phyloP scores from a whole-genome alignment of 352 stramenopile genomes.

The Globisporangium irregulare region DNA sequence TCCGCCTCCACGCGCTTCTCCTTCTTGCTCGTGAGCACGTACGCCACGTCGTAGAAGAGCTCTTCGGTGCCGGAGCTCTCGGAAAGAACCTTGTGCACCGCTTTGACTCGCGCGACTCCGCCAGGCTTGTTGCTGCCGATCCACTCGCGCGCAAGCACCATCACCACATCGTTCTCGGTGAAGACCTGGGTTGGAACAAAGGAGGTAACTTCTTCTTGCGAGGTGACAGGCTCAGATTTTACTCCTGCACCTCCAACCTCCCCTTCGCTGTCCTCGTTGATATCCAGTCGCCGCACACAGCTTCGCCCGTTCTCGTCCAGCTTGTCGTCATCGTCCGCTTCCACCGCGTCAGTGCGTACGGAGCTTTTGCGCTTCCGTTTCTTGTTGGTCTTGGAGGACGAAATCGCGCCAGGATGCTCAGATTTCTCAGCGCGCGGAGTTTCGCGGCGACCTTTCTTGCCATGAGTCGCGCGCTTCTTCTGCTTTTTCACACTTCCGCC shows the following conservation, averaged over 20 bases:
- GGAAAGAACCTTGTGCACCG: conserved; percentile 31
- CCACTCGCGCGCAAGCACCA: conserved; percentile 54
- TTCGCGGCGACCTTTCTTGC: conserved; percentile 29
- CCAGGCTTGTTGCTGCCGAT: conserved; percentile 67
- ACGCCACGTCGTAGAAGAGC: conserved; percentile 63
- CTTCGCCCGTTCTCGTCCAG: conserved; percentile 11
- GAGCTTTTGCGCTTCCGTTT: conserved; percentile 50
- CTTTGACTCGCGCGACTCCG: conserved; percentile 56
- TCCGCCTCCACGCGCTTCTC: conserved; percentile 60
- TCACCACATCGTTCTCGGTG: conserved; percentile 47
- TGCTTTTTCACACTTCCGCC: conserved; percentile 10
- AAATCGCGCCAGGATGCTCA: conserved; percentile 22
- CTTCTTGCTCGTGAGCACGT: conserved; percentile 49
- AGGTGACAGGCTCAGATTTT: conserved; percentile 18
- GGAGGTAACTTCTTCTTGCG: not conserved
- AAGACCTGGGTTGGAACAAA: conserved; percentile 28
- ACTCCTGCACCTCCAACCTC: conserved; percentile 10
- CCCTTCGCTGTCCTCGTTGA: conserved; percentile 44
- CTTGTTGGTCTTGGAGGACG: conserved; percentile 39
- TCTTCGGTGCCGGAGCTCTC: conserved; percentile 15
- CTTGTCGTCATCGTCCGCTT: conserved; percentile 20
- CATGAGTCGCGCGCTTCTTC: conserved; percentile 10
- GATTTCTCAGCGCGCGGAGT: conserved; percentile 24
- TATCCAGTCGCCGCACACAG: conserved; percentile 43
- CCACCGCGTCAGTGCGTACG: conserved; percentile 14